Base-by-base conservation (phyloP, 257 asterid genomes). In the Ehretia macrophylla region DNA sequence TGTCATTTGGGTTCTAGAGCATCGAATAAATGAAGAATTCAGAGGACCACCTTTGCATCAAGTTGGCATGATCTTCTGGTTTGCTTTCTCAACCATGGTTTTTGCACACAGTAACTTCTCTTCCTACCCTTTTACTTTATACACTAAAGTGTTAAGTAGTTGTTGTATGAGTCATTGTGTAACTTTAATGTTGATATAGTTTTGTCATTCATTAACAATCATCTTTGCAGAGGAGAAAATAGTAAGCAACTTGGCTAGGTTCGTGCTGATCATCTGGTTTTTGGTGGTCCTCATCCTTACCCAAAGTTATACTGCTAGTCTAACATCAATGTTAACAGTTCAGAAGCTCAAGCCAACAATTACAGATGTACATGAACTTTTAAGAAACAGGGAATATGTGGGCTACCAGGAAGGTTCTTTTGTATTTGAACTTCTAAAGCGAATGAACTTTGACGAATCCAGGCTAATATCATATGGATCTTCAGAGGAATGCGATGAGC, bases 271-370 rank as follows among this genome's bases (percentile, higher is more conserved):
- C 48, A 75, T 80, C 1, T 75, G 81, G 80, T 71, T 72, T 9
- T 56, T 79, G 1, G 81, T 79, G 0, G 81, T 77, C 0, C 75
- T 79, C 0, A 74, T 81, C 22, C 71, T 84, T 17, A 84, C 79
- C 0, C 70, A 65, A 27, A 78, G 81, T 62, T 80, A 83, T 35
- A 83, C 90, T 0, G 86, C 90, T 11, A 79, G 82, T 64, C 75
- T 83, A 5, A 32, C 87, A 2, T 71, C 90, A 14, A 77, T 75
- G 77, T 17, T 83, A 61, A 83, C 90, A 4, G 81, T 81, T 17
- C 67, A 79, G 55, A 60, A 79, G 49, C 72, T 81, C 16, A 75
- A 70, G 39, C 92, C 85, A 13, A 72, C 87, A 5, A 59, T 84
- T 4, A 79, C 75, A 14, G 73, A 80, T 58, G 63, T 68, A 17